A percentile compares a stretch with the other conserved stretches of the same genome.
Conservation (phyloP, 176 grass and related monocot species). For the Elymus sibiricus region DNA sequence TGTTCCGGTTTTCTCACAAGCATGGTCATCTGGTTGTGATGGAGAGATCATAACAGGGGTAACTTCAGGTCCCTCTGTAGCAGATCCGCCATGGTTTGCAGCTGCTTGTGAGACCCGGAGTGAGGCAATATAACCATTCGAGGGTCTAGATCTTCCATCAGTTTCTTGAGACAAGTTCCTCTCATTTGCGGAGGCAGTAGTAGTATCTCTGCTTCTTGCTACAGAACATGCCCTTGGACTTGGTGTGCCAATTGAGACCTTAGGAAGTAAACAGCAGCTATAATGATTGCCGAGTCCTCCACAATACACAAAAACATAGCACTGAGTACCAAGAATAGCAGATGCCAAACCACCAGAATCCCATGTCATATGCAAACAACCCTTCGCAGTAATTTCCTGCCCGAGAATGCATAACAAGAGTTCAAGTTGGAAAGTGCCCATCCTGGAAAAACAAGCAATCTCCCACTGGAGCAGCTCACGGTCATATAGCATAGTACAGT, state of each 20-base stretch:
- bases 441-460: too few species aligned
- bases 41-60: constrained; percentile 38
- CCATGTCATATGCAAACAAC: too few species aligned
- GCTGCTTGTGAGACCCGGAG: constrained; percentile 34
- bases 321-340: too few species aligned
- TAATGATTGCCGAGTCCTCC: too few species aligned
- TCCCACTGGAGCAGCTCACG: too few species aligned
- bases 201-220: constrained; percentile 20
- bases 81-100: constrained; percentile 31
- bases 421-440: too few species aligned
- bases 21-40: constrained; percentile 32
- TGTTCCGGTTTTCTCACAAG: constrained; percentile 34
- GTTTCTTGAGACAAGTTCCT: constrained; percentile 45
- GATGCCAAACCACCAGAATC: too few species aligned
- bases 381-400: too few species aligned
- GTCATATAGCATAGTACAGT: too few species aligned
- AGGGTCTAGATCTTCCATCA: constrained; percentile 36
- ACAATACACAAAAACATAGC: too few species aligned
- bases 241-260: constrained; percentile 71
- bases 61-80: constrained; percentile 43
- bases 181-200: constrained; percentile 19
- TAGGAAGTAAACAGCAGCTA: constrained; percentile 34
- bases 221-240: constrained; percentile 34
- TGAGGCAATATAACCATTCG: constrained; percentile 31
- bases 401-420: too few species aligned